These are phyloP conservation scores for Trichosporon sp. DNA, from an alignment of 1,284 basidiomycete genomes.

Conservation along the genomic window DNA sequence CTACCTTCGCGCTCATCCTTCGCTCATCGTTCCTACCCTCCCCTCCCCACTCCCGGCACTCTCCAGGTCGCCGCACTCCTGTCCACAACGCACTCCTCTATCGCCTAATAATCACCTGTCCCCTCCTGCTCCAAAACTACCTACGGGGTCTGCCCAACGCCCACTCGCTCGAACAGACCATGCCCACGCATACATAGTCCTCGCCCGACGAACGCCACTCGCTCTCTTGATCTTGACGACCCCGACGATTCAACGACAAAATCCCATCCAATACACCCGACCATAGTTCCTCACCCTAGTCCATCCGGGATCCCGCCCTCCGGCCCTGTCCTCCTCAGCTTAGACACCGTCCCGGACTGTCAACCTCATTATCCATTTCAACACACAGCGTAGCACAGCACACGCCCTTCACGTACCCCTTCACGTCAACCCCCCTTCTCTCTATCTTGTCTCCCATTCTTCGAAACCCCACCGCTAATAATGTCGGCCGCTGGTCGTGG, in stretches of 20 bases:
- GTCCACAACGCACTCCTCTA: neutral
- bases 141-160: neutral
- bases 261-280: constrained; percentile 2
- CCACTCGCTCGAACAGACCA: neutral
- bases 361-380: neutral
- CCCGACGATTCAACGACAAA: constrained; percentile 1
- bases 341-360: neutral
- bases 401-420: neutral
- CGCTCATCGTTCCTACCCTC: neutral
- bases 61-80: neutral
- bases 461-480: neutral
- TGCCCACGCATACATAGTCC: neutral
- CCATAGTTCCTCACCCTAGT: neutral
- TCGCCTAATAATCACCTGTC: neutral
- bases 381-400: neutral
- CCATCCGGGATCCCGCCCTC: constrained; percentile 2
- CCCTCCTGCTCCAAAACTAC: neutral
- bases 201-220: constrained; percentile 2
- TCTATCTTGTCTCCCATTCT: neutral
- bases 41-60: neutral
- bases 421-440: neutral
- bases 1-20: neutral
- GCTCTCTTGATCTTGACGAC: neutral
- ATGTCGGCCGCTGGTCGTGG: neutral
- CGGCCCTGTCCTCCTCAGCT: neutral